Evolutionary conservation across 116 monocot species (phyloP).

Genomic region (Dioscorea cayenensis): DNA sequence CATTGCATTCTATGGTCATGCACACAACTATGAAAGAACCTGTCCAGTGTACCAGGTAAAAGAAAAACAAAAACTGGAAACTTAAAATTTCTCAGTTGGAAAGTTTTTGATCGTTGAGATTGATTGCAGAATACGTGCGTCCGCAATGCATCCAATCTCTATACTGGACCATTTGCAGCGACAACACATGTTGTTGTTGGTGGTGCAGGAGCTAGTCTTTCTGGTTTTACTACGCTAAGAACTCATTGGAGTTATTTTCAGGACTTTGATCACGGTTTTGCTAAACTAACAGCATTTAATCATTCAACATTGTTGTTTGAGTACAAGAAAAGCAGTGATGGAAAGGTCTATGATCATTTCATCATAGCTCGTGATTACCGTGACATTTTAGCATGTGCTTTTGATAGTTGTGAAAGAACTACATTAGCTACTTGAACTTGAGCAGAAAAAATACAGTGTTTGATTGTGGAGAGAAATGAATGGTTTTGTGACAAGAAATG

Average conservation of each 20-base stretch:
- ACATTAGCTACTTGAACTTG: slow-evolving; percentile 57
- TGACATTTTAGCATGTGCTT: slow-evolving; percentile 60
- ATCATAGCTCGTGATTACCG: slow-evolving; percentile 70
- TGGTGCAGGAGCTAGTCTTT: slow-evolving; percentile 65
- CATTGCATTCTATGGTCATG: slow-evolving; percentile 79
- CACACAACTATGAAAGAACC: slow-evolving; percentile 87
- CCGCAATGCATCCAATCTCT: slow-evolving; percentile 44
- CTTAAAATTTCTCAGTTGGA: too few relatives aligned
- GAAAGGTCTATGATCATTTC: slow-evolving; percentile 76
- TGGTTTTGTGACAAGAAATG: too few relatives aligned
- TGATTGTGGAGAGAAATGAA: too few relatives aligned
- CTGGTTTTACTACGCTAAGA: slow-evolving; percentile 27
- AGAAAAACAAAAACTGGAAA: not conserved
- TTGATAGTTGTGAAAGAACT: slow-evolving; percentile 72
- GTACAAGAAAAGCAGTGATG: slow-evolving; percentile 86
- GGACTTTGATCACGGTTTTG: slow-evolving; percentile 74
- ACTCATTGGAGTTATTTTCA: slow-evolving; percentile 67
- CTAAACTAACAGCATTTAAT: slow-evolving; percentile 78
- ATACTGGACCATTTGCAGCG: slow-evolving; percentile 53
- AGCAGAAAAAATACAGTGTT: too few relatives aligned
- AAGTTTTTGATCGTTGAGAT: not conserved
- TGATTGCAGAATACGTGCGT: slow-evolving; percentile 36
- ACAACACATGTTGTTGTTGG: slow-evolving; percentile 93
- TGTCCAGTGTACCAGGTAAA: slow-evolving; percentile 81
- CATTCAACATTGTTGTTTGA: slow-evolving; percentile 59